Evolutionary conservation across 768 basidiomycete genomes (phyloP).

Genomic region (Lentinula lateritia): DNA sequence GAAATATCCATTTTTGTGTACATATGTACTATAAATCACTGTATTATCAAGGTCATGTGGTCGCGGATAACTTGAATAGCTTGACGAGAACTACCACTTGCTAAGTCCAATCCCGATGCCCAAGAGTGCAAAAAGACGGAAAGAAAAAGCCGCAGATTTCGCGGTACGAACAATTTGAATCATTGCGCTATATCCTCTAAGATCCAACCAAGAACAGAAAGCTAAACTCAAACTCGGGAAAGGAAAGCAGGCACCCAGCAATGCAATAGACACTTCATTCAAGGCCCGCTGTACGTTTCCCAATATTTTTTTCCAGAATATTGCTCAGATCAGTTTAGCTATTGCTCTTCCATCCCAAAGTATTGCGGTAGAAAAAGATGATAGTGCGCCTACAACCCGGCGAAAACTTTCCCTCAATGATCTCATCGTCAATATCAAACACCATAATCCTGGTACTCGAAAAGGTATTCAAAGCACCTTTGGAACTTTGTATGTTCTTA

Average conservation of each 20-base stretch:
- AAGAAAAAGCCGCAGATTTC: slow-evolving; percentile 86
- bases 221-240: slow-evolving; percentile 95
- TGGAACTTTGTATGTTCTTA: background rate
- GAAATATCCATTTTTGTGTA: no score
- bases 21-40: no score
- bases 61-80: background rate
- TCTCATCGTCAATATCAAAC: slow-evolving; percentile 72
- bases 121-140: slow-evolving; percentile 82
- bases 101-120: slow-evolving; percentile 47
- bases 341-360: slow-evolving; percentile 88
- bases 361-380: slow-evolving; percentile 54
- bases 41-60: background rate
- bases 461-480: slow-evolving; percentile 45
- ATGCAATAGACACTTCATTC: slow-evolving; percentile 94
- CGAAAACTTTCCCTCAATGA: slow-evolving; percentile 73
- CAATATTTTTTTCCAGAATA: background rate
- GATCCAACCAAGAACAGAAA: slow-evolving; percentile 52
- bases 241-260: slow-evolving; percentile 75
- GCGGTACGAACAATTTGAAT: slow-evolving; percentile 37
- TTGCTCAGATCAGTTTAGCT: slow-evolving; percentile 40
- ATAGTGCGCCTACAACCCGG: slow-evolving; percentile 62
- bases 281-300: slow-evolving; percentile 79
- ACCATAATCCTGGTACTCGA: slow-evolving; percentile 73
- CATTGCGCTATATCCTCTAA: slow-evolving; percentile 1
- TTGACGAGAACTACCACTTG: background rate